phyloP scores from a whole-genome alignment of 192 early-diverging fungal genomes.

The Coemansia sp. region DNA sequence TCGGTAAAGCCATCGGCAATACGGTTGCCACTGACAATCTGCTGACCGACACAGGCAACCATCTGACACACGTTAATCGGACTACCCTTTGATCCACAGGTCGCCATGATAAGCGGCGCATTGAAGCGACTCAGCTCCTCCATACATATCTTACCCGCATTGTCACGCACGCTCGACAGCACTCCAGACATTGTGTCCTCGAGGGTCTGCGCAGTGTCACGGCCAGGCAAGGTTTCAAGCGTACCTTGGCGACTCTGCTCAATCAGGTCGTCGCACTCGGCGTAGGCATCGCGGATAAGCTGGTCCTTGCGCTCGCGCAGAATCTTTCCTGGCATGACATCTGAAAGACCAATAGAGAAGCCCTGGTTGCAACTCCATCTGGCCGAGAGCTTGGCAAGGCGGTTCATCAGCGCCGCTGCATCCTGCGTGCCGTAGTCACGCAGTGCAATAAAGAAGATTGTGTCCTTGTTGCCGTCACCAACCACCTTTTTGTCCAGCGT shows the following conservation, averaged over 20 bases:
- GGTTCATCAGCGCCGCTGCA: constrained; percentile 92
- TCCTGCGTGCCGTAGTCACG: constrained; percentile 85
- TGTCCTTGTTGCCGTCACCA: constrained; percentile 94
- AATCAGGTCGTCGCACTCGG: constrained; percentile 82
- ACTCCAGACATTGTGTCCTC: constrained; percentile 85
- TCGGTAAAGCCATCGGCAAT: constrained; percentile 97
- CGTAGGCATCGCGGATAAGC: constrained; percentile 77
- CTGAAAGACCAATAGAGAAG: constrained; percentile 98
- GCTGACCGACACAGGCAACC: constrained; percentile 99
- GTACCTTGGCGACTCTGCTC: constrained; percentile 62
- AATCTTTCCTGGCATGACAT: constrained; percentile 85
- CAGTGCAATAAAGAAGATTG: constrained; percentile 90
- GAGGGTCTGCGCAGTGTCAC: constrained; percentile 81
- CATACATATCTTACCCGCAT: constrained; percentile 88
- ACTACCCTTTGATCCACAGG: constrained; percentile 99
- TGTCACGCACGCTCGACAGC: constrained; percentile 87
- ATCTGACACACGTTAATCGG: constrained; percentile 98
- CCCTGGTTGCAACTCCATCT: constrained; percentile 90
- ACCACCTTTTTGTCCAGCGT: constrained; percentile 92
- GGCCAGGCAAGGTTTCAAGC: constrained; percentile 83
- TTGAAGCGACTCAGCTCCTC: constrained; percentile 92
- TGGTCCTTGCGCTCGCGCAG: constrained; percentile 77
- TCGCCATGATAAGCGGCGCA: constrained; percentile 96
- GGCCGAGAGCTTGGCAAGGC: constrained; percentile 89
- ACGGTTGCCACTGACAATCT: constrained; percentile 96